Evolutionary conservation across 306 rosid genomes (phyloP).

Genomic region (Elaeagnus macrophylla): DNA sequence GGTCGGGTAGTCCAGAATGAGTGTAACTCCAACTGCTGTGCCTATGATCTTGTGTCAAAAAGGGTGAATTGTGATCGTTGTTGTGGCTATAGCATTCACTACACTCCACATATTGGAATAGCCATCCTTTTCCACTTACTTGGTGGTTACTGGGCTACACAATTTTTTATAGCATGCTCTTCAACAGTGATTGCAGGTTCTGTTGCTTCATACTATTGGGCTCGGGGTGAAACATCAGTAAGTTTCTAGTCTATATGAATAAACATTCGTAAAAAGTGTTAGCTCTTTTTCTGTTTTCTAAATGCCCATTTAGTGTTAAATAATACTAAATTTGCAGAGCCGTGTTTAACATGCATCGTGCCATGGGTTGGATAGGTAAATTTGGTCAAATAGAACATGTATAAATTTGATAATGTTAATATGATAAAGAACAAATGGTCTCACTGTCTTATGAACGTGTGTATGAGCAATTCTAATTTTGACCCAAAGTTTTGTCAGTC

Average conservation of each 20-base stretch:
- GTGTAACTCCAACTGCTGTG: slow-evolving; percentile 73
- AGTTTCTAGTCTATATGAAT: slow-evolving; percentile 31
- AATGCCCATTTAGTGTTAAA: too few species aligned
- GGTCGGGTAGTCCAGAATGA: slow-evolving; percentile 73
- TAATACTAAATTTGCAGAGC: too few species aligned
- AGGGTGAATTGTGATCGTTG: slow-evolving; percentile 66
- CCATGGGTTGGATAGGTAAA: too few species aligned
- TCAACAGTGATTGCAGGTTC: slow-evolving; percentile 90
- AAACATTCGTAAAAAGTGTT: slow-evolving; percentile 1
- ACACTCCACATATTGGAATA: slow-evolving; percentile 74
- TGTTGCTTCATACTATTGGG: slow-evolving; percentile 95
- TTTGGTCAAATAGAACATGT: too few species aligned
- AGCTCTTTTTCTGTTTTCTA: not conserved
- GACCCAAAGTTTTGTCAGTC: not conserved
- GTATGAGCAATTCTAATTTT: not conserved
- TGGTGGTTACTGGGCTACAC: slow-evolving; percentile 94
- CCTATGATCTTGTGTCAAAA: slow-evolving; percentile 57
- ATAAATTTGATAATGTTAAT: too few species aligned
- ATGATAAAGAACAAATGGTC: too few species aligned
- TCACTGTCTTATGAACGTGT: too few species aligned
- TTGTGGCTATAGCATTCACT: slow-evolving; percentile 73
- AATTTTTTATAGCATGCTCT: slow-evolving; percentile 78
- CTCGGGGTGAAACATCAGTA: slow-evolving; percentile 76
- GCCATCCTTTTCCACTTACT: slow-evolving; percentile 87
- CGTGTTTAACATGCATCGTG: too few species aligned